Conservation (phyloP, 495 filamentous ascomycete genomes). For the Geopyxis carbonaria region DNA sequence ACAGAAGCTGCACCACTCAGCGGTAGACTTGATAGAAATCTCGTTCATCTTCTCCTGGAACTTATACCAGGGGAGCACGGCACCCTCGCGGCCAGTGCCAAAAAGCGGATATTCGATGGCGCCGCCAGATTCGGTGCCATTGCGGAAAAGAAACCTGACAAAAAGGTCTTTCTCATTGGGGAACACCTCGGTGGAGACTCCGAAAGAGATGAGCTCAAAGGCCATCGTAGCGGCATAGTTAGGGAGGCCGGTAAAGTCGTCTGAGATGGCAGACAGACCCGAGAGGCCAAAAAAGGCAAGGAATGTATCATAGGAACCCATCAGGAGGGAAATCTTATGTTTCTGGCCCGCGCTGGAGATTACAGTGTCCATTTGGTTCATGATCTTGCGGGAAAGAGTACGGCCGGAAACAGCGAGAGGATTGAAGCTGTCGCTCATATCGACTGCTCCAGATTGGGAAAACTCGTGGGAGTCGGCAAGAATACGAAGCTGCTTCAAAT, state of each 20-base stretch:
- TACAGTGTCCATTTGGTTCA: conserved; percentile 43
- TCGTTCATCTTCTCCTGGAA: conserved; percentile 44
- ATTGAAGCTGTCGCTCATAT: conserved; percentile 28
- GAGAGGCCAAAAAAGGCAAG: conserved; percentile 58
- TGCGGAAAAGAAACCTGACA: conserved; percentile 62
- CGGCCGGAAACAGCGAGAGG: conserved; percentile 33
- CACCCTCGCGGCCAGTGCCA: conserved; percentile 34
- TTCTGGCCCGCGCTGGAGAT: conserved; percentile 35
- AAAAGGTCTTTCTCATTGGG: conserved; percentile 41
- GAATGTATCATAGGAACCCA: conserved; percentile 56
- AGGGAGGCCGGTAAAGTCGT: conserved; percentile 52
- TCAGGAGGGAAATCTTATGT: conserved; percentile 44
- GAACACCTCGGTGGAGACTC: conserved; percentile 28
- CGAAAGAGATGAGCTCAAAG: conserved; percentile 59
- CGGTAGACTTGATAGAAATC: conserved; percentile 40
- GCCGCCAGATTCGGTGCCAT: conserved; percentile 44
- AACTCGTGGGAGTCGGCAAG: conserved; percentile 52
- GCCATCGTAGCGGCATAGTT: conserved; percentile 50
- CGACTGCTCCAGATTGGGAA: conserved; percentile 44
- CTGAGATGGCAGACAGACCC: conserved; percentile 35
- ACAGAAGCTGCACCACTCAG: conserved; percentile 55
- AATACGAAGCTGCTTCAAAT: conserved; percentile 40
- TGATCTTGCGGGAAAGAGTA: conserved; percentile 47
- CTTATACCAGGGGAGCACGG: conserved; percentile 40
- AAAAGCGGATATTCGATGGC: conserved; percentile 51